phyloP scores from a whole-genome alignment of 805 yeast genomes.

The Candida multigemmis region DNA sequence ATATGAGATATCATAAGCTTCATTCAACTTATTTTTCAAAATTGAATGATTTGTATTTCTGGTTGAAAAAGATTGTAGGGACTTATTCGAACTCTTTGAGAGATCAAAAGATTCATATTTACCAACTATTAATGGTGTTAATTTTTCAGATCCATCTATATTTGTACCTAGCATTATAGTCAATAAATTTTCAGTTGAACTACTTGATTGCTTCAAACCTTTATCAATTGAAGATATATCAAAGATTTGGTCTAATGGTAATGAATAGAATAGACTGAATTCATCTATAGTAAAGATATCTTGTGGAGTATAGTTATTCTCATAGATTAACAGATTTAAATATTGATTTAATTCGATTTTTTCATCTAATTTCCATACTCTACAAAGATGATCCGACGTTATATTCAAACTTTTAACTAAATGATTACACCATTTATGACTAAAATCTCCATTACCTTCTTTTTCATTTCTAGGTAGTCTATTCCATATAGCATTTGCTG shows the following conservation, averaged over 20 bases:
- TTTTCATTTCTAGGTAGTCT: constrained; percentile 42
- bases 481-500: constrained; percentile 59
- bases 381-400: constrained; percentile 32
- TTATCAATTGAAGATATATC: constrained; percentile 35
- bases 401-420: constrained; percentile 41
- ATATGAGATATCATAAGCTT: constrained; percentile 43
- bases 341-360: constrained; percentile 37
- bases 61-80: constrained; percentile 5
- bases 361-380: constrained; percentile 56
- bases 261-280: constrained; percentile 47
- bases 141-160: constrained; percentile 53
- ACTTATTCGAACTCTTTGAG: constrained; percentile 8
- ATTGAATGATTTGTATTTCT: background rate
- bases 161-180: constrained; percentile 58
- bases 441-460: constrained; percentile 59
- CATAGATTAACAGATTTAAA: constrained; percentile 20
- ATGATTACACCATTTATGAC: constrained; percentile 52
- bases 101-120: constrained; percentile 40
- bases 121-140: constrained; percentile 54
- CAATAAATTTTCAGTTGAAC: constrained; percentile 30
- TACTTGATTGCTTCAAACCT: constrained; percentile 27
- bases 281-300: constrained; percentile 57
- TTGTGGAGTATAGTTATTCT: constrained; percentile 32
- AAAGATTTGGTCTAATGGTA: constrained; percentile 52
- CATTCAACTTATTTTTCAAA: constrained; percentile 35